A percentile compares a stretch with the other conserved stretches of the same genome.
phyloP scores from a whole-genome alignment of 1,284 basidiomycete species.

The Austroboletus novae-zelandiae region DNA sequence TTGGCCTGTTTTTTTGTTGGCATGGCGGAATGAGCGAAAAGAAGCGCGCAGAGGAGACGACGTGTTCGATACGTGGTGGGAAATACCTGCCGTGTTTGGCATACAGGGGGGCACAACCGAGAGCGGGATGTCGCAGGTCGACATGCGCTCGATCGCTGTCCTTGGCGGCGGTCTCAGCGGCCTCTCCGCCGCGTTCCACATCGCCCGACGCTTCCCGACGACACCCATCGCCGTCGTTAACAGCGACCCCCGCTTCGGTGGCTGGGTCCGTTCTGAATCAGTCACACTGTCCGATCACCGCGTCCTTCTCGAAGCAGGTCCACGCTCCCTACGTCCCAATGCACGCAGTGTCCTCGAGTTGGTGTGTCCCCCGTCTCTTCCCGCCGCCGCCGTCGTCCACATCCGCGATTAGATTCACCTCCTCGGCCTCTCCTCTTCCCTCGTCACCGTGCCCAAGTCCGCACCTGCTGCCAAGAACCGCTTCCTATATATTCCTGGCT shows the following conservation, averaged over 20 bases:
- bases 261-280: conserved; percentile 76
- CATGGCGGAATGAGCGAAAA: conserved; percentile 13
- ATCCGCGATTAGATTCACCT: conserved; percentile 64
- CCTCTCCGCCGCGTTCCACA: conserved; percentile 77
- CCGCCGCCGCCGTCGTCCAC: conserved; percentile 15
- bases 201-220: conserved; percentile 63
- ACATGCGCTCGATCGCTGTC: conserved; percentile 51
- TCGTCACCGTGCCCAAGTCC: conserved; percentile 64
- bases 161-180: conserved; percentile 84
- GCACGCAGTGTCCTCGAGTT: conserved; percentile 74
- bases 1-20: conserved; percentile 18
- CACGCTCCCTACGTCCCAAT: conserved; percentile 77
- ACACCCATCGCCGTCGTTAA: conserved; percentile 71
- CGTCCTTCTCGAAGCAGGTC: conserved; percentile 77
- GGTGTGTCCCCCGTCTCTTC: conserved; percentile 47
- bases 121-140: neutral
- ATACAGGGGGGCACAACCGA: neutral
- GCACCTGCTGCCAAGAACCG: conserved; percentile 73
- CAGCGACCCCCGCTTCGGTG: conserved; percentile 63
- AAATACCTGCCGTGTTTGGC: conserved; percentile 15
- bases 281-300: conserved; percentile 38
- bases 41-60: conserved; percentile 13
- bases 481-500: conserved; percentile 65
- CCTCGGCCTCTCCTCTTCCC: conserved; percentile 53
- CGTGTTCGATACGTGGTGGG: conserved; percentile 27